Evolutionary conservation across 2,329 filamentous ascomycete species (phyloP), one percentile per base, ranked within the genome.

Genomic region (Aspergillus sp.): DNA sequence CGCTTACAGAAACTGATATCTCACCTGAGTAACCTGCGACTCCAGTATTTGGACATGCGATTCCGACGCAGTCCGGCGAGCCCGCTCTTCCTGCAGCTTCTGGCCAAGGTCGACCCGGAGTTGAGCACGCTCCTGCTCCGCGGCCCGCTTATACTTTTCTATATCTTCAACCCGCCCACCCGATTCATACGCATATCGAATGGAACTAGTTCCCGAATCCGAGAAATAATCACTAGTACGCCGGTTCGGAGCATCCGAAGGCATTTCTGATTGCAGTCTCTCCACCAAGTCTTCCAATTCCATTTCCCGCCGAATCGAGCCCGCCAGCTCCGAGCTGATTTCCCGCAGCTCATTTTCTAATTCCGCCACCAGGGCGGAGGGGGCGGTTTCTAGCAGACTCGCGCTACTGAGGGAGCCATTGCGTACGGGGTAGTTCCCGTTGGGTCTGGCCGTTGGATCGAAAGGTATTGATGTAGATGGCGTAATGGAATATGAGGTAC

Each of bases 211-310:
- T 34, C 95, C 95, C 6, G 93, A 97, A 76, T 99, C 95, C 2
- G 95, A 99, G 76, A 95, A 99, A 80, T 99, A 98, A 79, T 99
- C 95, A 79, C 95, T 98, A 9, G 92, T 96, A 63, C 94, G 87
- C 74, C 91, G 90, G 65, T 86, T 88, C 30, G 84, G 73, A 1
- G 57, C 63, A n/a, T 82, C 77, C 70, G 68, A 81, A 73, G 76
- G 83, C 79, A 71, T 83, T 72, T 97, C 93, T n/a, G 87, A 81
- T 75, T 97, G 93, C 69, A 96, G 81, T 61, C 91, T 85, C 68
- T 99, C 95, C 0, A 98, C 89, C 51, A 98, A 84, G 76, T 99
- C 95, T 77, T 99, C 95, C 34, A 99, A 80, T 69, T 99, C 95
- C 86, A 99, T 94, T 81, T 99, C 95, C 64, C 95, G 88, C 70